Conservation (phyloP, 768 basidiomycete species). For the Coprinopsis sp. region DNA sequence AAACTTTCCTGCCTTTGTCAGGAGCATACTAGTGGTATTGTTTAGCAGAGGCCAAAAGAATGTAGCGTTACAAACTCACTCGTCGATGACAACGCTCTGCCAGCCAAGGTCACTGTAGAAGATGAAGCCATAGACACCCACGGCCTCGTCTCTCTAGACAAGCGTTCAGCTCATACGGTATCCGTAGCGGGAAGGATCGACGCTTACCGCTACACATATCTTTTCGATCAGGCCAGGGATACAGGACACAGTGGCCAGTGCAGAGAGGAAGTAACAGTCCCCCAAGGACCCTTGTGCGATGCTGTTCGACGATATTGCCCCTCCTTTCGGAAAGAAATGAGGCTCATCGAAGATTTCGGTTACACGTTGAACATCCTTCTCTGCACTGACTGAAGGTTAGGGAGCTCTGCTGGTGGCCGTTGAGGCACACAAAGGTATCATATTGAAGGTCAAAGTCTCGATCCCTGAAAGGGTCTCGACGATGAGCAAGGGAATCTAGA, state of each 20-base stretch:
- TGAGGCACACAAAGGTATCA: constrained; percentile 41
- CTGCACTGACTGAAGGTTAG: constrained; percentile 13
- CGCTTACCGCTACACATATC: constrained; percentile 29
- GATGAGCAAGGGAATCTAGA: too few relatives aligned
- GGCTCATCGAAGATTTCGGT: constrained; percentile 52
- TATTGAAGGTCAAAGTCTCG: constrained; percentile 54
- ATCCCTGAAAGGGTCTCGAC: too few relatives aligned
- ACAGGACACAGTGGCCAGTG: constrained; percentile 46
- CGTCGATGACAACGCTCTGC: constrained; percentile 52
- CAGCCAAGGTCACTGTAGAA: constrained; percentile 50
- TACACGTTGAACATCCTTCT: constrained; percentile 29
- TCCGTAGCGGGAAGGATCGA: not conserved
- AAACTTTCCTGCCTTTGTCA: constrained; percentile 45
- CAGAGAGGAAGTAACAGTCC: constrained; percentile 55
- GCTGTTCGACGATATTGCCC: constrained; percentile 36
- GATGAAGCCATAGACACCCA: constrained; percentile 56
- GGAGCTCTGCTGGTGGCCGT: constrained; percentile 9
- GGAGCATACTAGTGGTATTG: constrained; percentile 37
- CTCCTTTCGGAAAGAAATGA: constrained; percentile 42
- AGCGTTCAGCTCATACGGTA: not conserved
- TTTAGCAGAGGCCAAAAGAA: not conserved
- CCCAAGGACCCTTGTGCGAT: constrained; percentile 47
- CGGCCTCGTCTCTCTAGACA: constrained; percentile 41
- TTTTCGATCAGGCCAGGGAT: constrained; percentile 46
- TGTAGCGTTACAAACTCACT: constrained; percentile 42